These are phyloP conservation scores for Polyplosphaeria fusca DNA, from an alignment of 495 filamentous ascomycete genomes.

Conservation along the genomic window DNA sequence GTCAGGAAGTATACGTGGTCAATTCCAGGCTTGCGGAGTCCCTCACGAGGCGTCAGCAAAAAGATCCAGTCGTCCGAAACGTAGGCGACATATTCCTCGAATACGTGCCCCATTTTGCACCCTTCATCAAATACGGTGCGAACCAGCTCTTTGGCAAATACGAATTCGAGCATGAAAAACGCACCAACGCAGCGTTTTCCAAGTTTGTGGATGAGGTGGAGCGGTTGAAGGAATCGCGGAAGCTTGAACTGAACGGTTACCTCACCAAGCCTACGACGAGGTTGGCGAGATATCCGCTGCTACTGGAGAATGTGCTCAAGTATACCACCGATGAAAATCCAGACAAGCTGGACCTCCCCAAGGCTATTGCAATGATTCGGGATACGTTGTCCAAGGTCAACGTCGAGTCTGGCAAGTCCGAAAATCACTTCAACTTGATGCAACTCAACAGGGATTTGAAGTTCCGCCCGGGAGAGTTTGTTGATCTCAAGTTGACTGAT, in stretches of 20 bases:
- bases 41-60: conserved; percentile 85
- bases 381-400: conserved; percentile 87
- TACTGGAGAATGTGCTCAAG: conserved; percentile 89
- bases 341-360: conserved; percentile 87
- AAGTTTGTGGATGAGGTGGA: conserved; percentile 97
- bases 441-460: conserved; percentile 85
- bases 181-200: conserved; percentile 77
- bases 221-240: conserved; percentile 90
- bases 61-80: conserved; percentile 79
- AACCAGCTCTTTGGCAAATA: conserved; percentile 96
- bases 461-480: conserved; percentile 79
- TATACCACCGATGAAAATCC: conserved; percentile 81
- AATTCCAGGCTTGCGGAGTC: conserved; percentile 83
- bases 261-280: conserved; percentile 96
- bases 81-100: conserved; percentile 94
- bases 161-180: conserved; percentile 95
- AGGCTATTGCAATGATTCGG: conserved; percentile 78
- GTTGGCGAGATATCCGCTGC: conserved; percentile 88
- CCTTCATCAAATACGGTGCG: conserved; percentile 95
- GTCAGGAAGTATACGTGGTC: conserved; percentile 88
- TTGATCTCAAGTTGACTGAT: conserved; percentile 92
- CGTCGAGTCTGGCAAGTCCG: conserved; percentile 89
- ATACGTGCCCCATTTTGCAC: conserved; percentile 86
- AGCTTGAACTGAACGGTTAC: conserved; percentile 96
- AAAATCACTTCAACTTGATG: conserved; percentile 96